Percentiles rank a stretch among this genome's conserved stretches.
phyloP scores from a whole-genome alignment of 805 yeast genomes.

The Zygoascus flipseniorum region DNA sequence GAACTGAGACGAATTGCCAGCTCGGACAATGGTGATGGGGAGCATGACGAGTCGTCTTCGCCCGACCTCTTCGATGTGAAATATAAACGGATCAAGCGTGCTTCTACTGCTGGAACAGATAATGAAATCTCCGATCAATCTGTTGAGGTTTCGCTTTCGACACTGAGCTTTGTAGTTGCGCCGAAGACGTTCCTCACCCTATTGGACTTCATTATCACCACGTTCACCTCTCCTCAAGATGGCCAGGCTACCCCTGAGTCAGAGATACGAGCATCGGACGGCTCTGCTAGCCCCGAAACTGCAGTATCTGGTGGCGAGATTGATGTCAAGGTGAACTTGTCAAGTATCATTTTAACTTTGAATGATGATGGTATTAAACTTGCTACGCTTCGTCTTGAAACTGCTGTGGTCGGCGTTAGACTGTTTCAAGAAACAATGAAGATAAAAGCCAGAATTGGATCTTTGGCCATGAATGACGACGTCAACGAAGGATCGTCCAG shows the following conservation, averaged over 20 bases:
- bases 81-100: conserved; percentile 50
- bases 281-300: neutral
- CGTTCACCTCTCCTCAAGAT: conserved; percentile 72
- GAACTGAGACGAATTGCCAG: conserved; percentile 66
- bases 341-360: conserved; percentile 62
- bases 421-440: conserved; percentile 72
- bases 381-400: conserved; percentile 68
- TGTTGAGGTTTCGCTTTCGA: conserved; percentile 64
- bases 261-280: neutral
- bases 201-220: conserved; percentile 71
- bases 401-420: conserved; percentile 59
- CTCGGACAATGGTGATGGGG: conserved; percentile 28
- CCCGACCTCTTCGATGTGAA: conserved; percentile 51
- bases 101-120: conserved; percentile 37
- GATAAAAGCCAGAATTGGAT: conserved; percentile 66
- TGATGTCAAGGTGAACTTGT: conserved; percentile 57
- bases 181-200: conserved; percentile 72
- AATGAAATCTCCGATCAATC: conserved; percentile 54
- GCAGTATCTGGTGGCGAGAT: conserved; percentile 27
- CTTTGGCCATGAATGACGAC: conserved; percentile 69
- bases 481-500: conserved; percentile 47
- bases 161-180: conserved; percentile 64
- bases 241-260: neutral
- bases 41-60: neutral
- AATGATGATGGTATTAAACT: conserved; percentile 78